A percentile compares a stretch with the other conserved stretches of the same genome.
phyloP scores from a whole-genome alignment of 2,329 filamentous ascomycete species.

The Ampelomyces quisqualis region DNA sequence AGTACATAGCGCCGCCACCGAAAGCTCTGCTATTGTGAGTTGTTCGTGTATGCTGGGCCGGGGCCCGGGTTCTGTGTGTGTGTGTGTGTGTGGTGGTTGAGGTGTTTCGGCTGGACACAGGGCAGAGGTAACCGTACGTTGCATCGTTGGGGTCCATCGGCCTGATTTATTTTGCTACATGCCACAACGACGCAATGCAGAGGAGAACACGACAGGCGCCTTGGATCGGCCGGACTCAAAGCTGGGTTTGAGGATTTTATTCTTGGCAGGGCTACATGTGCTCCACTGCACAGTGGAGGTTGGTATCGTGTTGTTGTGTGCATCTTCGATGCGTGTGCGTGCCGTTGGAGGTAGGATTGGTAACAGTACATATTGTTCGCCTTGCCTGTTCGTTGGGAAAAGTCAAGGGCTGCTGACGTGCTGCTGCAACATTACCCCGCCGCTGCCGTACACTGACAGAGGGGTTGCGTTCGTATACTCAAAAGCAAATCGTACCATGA shows the following conservation, averaged over 20 bases:
- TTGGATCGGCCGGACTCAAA: neutral
- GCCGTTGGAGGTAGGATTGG: neutral
- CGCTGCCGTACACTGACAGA: neutral
- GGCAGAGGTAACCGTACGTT: slow-evolving; percentile 22
- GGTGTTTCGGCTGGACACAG: too few relatives aligned
- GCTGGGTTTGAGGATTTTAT: neutral
- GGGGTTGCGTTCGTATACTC: neutral
- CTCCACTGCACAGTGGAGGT: neutral
- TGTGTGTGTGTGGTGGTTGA: too few relatives aligned
- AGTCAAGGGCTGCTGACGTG: neutral
- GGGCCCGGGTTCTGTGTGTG: too few relatives aligned
- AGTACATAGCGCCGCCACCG: too few relatives aligned
- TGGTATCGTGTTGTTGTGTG: neutral
- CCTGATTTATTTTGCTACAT: slow-evolving; percentile 5
- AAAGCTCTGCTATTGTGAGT: too few relatives aligned
- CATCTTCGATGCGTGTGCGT: neutral
- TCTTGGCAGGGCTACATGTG: neutral
- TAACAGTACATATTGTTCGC: neutral
- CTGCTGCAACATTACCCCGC: slow-evolving; percentile 4
- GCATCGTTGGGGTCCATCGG: slow-evolving; percentile 33
- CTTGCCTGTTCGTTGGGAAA: neutral
- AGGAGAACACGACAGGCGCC: slow-evolving; percentile 9
- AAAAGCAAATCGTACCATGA: slow-evolving; percentile 1
- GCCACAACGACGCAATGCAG: slow-evolving; percentile 14
- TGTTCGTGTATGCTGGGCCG: too few relatives aligned